Evolutionary conservation across 768 basidiomycete species (phyloP).

Genomic region (Kwoniella pini): DNA sequence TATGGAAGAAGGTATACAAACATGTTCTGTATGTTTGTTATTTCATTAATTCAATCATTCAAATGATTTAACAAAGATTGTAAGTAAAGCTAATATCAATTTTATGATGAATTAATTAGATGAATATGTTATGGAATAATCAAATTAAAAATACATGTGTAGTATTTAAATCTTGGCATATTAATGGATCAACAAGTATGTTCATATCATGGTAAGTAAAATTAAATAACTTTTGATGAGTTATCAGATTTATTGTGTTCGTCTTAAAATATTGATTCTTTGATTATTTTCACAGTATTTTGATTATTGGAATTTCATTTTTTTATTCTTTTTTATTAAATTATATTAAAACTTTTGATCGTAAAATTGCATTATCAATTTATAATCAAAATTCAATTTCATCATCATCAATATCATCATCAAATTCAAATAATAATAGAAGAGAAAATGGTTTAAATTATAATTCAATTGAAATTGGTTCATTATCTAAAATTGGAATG

Average conservation of each 20-base stretch:
- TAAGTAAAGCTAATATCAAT: not conserved
- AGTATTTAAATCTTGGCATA: constrained; percentile 52
- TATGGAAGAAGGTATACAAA: constrained; percentile 18
- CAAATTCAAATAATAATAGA: constrained; percentile 17
- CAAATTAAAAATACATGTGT: constrained; percentile 48
- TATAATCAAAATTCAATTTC: too few species aligned
- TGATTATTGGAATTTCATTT: constrained; percentile 42
- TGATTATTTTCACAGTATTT: constrained; percentile 23
- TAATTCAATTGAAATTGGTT: constrained; percentile 28
- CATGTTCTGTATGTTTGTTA: constrained; percentile 31
- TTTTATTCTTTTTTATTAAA: constrained; percentile 43
- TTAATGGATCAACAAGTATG: constrained; percentile 44
- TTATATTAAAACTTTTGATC: constrained; percentile 34
- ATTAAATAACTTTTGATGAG: too few species aligned
- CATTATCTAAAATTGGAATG: constrained; percentile 22
- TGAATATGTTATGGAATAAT: constrained; percentile 53
- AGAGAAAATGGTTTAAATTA: constrained; percentile 33
- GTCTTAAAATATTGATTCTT: not conserved
- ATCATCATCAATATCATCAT: constrained; percentile 23
- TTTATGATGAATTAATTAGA: constrained; percentile 20
- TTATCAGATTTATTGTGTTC: not conserved
- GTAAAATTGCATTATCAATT: constrained; percentile 34
- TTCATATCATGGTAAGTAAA: constrained; percentile 52
- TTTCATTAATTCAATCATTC: not conserved
- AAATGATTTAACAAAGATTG: not conserved